phyloP scores from a whole-genome alignment of 148 eudicot species.

The Arctostaphylos glauca region DNA sequence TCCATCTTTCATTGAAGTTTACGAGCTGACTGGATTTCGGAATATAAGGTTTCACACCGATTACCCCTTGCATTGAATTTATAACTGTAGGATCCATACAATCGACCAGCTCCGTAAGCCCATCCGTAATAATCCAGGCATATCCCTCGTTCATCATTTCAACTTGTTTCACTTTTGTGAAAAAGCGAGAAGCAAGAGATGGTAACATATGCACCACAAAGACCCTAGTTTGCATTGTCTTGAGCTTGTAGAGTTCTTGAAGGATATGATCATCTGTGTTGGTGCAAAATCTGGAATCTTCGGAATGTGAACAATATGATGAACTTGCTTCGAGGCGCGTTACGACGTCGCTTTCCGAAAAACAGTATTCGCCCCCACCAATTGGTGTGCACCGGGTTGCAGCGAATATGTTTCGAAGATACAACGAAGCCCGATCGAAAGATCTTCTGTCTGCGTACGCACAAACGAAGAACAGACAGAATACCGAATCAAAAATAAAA shows the following conservation, averaged over 20 bases:
- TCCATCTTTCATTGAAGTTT: constrained; percentile 42
- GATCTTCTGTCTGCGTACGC: too few relatives aligned
- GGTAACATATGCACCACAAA: constrained; percentile 59
- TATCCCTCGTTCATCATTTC: constrained; percentile 72
- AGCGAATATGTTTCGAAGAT: too few relatives aligned
- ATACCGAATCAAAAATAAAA: too few relatives aligned
- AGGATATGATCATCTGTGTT: constrained; percentile 40
- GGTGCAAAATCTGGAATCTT: too few relatives aligned
- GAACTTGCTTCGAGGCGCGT: too few relatives aligned
- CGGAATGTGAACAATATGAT: too few relatives aligned
- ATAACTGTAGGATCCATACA: constrained; percentile 26
- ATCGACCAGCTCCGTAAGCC: constrained; percentile 39
- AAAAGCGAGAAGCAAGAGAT: constrained; percentile 41
- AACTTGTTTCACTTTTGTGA: constrained; percentile 37
- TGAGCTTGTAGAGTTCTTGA: constrained; percentile 48
- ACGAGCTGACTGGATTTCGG: constrained; percentile 30
- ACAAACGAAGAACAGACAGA: too few relatives aligned
- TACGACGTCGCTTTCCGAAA: too few relatives aligned
- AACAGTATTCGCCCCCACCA: too few relatives aligned
- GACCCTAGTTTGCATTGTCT: constrained; percentile 55
- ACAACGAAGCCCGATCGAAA: too few relatives aligned
- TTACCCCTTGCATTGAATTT: constrained; percentile 59
- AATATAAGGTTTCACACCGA: constrained; percentile 57
- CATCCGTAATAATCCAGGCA: constrained; percentile 67
- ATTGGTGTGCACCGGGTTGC: too few relatives aligned